phyloP scores from a whole-genome alignment of 768 basidiomycete genomes.

The Tricholoma furcatifolium region DNA sequence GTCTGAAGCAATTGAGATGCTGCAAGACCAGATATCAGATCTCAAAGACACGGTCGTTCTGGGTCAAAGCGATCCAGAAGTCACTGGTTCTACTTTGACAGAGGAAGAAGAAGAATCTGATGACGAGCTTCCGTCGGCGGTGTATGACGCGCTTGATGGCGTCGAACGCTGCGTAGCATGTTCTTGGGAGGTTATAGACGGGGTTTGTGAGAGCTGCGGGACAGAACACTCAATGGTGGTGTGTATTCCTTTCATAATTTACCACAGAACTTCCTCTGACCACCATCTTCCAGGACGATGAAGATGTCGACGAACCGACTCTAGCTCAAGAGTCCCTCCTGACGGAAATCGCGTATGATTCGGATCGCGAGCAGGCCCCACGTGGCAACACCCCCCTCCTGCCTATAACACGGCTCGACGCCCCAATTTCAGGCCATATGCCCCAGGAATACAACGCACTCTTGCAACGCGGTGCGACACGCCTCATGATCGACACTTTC shows the following conservation, averaged over 20 bases:
- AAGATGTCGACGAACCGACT: not conserved
- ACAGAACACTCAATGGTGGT: slow-evolving; percentile 12
- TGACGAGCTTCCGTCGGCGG: slow-evolving; percentile 25
- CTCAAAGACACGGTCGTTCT: not conserved
- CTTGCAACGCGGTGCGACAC: slow-evolving; percentile 30
- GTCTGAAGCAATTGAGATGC: too few relatives aligned
- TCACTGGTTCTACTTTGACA: not conserved
- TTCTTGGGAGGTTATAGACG: slow-evolving; percentile 29
- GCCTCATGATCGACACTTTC: slow-evolving; percentile 37
- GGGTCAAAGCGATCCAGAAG: not conserved
- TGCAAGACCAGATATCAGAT: too few relatives aligned
- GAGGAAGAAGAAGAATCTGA: not conserved
- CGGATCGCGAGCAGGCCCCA: slow-evolving; percentile 23
- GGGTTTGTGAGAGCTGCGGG: slow-evolving; percentile 24
- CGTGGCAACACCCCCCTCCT: slow-evolving; percentile 31
- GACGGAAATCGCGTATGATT: slow-evolving; percentile 19
- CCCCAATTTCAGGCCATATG: slow-evolving; percentile 4
- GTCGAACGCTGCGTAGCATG: slow-evolving; percentile 28
- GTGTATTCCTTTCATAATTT: not conserved
- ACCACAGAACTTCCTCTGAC: not conserved
- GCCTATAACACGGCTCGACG: slow-evolving; percentile 11
- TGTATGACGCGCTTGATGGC: slow-evolving; percentile 19
- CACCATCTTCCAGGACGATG: not conserved
- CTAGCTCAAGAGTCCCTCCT: slow-evolving; percentile 12
- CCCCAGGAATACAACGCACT: slow-evolving; percentile 27